Base-by-base conservation (phyloP, 1,284 basidiomycete species). In the Meira nashicola region DNA sequence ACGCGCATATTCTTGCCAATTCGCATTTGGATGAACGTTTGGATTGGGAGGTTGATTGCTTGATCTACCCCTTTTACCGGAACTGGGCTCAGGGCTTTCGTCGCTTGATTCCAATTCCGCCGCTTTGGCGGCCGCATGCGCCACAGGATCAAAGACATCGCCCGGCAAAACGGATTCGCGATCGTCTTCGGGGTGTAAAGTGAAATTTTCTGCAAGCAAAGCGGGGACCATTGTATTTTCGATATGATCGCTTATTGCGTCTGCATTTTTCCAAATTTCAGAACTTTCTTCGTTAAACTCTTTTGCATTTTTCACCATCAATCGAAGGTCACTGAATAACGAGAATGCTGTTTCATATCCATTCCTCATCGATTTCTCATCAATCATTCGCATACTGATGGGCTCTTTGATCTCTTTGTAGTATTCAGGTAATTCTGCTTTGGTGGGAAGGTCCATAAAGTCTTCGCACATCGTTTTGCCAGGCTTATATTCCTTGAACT, bases 231-330 rank as follows among this genome's bases (percentile, higher is more conserved):
- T 55, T 28, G 61, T 63, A n/a, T 55, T 60, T 43, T 77, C 73
- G 47, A 78, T 58, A 50, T 74, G 66, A 25, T 57, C 58, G 17
- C 64, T 57, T 3, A 77, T 67, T 41, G 64, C 67, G 10, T 67
- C 61, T 1, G 76, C 76, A 46, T 75, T 74, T 19, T 67, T 57
- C 72, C 71, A 75, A 21, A 76, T 60, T 3, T 54, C 46, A 15
- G 67, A 65, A 15, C 65, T 59, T 12, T 68, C 67, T 52, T 71
- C 65, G 43, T 76, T 74, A 62, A 65, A 78, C 44, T 64, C 64
- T 58, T 74, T 62, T 11, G 76, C 76, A 55, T 78, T 78, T 65
- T 65, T 64, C 49, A 76, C 66, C 74, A 78, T 78, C 25, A 64
- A 62, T 49, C 66, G 59, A 38, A 78, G 55, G 40, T 75, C 74